Base-by-base conservation (phyloP, 768 basidiomycete species). In the Naganishia friedmannii region DNA sequence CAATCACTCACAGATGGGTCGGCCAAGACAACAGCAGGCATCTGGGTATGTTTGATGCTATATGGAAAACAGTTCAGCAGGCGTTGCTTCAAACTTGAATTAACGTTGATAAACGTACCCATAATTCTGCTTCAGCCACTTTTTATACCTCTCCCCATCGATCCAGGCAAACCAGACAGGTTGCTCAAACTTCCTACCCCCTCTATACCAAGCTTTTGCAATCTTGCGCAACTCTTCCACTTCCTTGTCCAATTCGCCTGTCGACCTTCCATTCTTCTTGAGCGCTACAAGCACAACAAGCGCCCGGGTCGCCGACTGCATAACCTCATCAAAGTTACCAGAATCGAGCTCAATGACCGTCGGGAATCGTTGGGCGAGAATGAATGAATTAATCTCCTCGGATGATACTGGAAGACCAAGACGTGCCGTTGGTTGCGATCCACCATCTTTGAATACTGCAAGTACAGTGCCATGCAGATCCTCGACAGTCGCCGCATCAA, bases 101-200 rank as follows among this genome's bases (percentile, higher is more conserved):
- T 9, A n/a, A n/a, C n/a, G 26, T n/a, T 7, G 31, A n/a, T 26
- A 4, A 10, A 75, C 79, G 60, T 66, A 80, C 32, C 89, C 88
- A 82, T 97, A 98, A 88, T 92, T 92, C 74, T 87, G 88, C 84
- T 91, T 92, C 82, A 95, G 83, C 93, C 93, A 97, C 63, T 86
- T 88, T 29, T 81, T 84, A 93, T 95, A 97, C 80, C 85, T 86
- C 29, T 87, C 87, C 1, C 84, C 86, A 76, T 99, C 92, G 87
- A 96, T 93, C 89, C 89, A 93, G 10, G 89, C 85, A 81, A 93
- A 96, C 58, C 93, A 86, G 0, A 95, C 88, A 46, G 82, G 70
- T 66, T 78, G 53, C 71, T 71, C 58, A 51, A 74, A 76, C 65
- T 72, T 67, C 29, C 82, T 83, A 39, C 84, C 83, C 46, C 79